phyloP scores from a whole-genome alignment of 1,139 yeast species.

The Saccharomyces hybrid region DNA sequence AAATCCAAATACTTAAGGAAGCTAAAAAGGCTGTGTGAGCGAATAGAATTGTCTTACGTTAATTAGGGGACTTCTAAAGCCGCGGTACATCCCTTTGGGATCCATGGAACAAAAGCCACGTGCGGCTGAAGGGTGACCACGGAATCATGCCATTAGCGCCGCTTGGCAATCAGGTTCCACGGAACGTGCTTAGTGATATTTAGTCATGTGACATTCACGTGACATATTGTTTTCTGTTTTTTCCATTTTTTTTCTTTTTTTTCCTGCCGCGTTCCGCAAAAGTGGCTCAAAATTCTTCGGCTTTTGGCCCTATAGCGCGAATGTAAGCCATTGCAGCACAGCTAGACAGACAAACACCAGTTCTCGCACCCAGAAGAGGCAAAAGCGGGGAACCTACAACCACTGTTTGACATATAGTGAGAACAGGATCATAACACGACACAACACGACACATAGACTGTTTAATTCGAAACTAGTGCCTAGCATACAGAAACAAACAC shows the following conservation, averaged over 20 bases:
- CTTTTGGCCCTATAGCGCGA: background rate
- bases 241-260: background rate
- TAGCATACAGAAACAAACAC: too few species aligned
- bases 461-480: too few species aligned
- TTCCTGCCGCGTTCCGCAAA: background rate
- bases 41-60: too few species aligned
- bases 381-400: background rate
- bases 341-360: background rate
- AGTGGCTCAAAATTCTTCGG: conserved; percentile 1
- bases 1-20: too few species aligned
- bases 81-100: too few species aligned
- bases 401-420: too few species aligned
- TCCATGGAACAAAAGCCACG: background rate
- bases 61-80: too few species aligned
- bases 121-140: background rate
- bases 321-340: background rate
- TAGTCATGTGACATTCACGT: background rate
- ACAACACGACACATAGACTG: too few species aligned
- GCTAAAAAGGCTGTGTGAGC: too few species aligned
- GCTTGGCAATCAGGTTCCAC: background rate
- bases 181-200: background rate
- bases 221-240: background rate
- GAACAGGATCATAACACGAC: too few species aligned
- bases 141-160: background rate
- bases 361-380: background rate